phyloP scores from a whole-genome alignment of 2,329 filamentous ascomycete species.

The Botryotinia calthae region DNA sequence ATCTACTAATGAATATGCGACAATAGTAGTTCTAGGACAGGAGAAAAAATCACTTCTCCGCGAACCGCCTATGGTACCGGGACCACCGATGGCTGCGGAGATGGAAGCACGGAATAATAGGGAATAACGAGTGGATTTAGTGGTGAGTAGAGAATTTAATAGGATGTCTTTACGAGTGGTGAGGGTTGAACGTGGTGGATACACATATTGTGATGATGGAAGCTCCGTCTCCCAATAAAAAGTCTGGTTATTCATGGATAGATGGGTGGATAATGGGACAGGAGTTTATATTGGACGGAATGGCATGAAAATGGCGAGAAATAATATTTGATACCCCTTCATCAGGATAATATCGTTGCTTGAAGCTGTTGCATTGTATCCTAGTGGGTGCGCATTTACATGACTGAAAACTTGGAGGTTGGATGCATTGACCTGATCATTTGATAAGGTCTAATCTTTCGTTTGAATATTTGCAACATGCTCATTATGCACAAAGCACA shows the following conservation, averaged over 20 bases:
- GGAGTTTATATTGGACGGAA: not conserved
- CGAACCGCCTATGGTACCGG: not conserved
- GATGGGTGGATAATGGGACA: not conserved
- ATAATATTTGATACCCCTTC: not conserved
- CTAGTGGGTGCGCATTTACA: not conserved
- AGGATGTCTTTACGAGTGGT: not conserved
- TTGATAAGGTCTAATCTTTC: not conserved
- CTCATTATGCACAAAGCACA: not conserved
- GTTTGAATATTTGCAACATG: not conserved
- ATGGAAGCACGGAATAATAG: not conserved
- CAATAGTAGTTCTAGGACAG: conserved; percentile 11
- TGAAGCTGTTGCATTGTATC: not conserved
- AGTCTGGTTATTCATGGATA: not conserved
- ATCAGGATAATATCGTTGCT: not conserved
- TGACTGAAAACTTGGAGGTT: not conserved
- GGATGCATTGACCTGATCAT: not conserved
- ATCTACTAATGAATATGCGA: conserved; percentile 3
- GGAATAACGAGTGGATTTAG: not conserved
- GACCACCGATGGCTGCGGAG: conserved; percentile 1
- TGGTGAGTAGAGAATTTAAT: not conserved
- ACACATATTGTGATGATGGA: not conserved
- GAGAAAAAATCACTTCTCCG: conserved; percentile 11
- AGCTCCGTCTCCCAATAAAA: not conserved
- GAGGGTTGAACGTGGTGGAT: not conserved
- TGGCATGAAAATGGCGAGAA: not conserved